A percentile compares a stretch with the other conserved stretches of the same genome.
Conservation (phyloP, 306 rosid species). For the Crotalaria pallida region DNA sequence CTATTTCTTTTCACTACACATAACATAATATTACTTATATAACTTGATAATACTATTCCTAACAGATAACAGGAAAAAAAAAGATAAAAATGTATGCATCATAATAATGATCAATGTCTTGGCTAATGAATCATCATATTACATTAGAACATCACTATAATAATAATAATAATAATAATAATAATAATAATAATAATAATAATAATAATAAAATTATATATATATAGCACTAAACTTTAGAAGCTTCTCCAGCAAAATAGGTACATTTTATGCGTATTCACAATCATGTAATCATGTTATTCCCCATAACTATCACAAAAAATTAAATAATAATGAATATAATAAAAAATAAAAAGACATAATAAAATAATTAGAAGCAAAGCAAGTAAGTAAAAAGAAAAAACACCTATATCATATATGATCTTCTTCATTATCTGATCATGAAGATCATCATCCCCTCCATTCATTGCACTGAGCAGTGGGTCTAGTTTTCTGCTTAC, state of each 20-base stretch:
- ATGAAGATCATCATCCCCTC: slow-evolving; percentile 52
- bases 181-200: not conserved
- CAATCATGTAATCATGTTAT: slow-evolving; percentile 38
- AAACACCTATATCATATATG: too few species aligned
- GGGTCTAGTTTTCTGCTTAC: slow-evolving; percentile 71
- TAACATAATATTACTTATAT: too few species aligned
- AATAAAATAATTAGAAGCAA: not conserved
- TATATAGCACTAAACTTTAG: not conserved
- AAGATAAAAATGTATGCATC: not conserved
- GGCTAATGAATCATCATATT: slow-evolving; percentile 12
- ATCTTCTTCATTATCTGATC: too few species aligned
- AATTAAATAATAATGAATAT: slow-evolving; percentile 38
- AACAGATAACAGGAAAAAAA: too few species aligned
- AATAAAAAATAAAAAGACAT: not conserved
- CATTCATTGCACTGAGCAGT: slow-evolving; percentile 70
- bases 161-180: not conserved
- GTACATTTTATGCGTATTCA: slow-evolving; percentile 40
- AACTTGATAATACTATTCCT: too few species aligned
- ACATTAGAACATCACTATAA: slow-evolving; percentile 21
- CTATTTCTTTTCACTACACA: too few species aligned
- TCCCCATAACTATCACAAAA: slow-evolving; percentile 17
- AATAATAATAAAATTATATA: not conserved
- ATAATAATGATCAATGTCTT: not conserved
- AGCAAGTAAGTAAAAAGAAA: too few species aligned
- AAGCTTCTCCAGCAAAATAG: slow-evolving; percentile 1